These are phyloP conservation scores for Aspergillus carlsbadensis DNA, from an alignment of 495 filamentous ascomycete genomes.

Conservation along the genomic window DNA sequence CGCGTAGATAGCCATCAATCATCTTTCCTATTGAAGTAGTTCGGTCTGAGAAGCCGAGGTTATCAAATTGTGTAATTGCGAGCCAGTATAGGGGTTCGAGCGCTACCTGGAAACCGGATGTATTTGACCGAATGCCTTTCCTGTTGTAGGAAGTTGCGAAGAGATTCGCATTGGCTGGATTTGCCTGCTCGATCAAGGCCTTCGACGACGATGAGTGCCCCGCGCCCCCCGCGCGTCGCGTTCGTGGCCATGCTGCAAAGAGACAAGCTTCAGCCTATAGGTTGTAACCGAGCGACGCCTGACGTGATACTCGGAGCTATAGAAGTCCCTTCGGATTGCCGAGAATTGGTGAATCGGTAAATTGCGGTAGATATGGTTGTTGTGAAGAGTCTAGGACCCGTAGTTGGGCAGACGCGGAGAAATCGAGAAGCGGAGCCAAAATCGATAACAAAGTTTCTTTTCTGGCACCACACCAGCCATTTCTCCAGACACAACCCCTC, in stretches of 20 bases:
- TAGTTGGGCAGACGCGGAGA: too few species aligned
- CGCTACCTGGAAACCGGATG: slow-evolving; percentile 84
- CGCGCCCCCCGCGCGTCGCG: slow-evolving; percentile 42
- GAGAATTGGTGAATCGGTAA: background rate
- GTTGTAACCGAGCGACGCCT: too few species aligned
- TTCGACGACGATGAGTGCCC: slow-evolving; percentile 85
- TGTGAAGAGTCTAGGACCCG: too few species aligned
- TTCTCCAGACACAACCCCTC: slow-evolving; percentile 15
- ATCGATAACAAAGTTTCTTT: background rate
- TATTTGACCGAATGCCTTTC: slow-evolving; percentile 65
- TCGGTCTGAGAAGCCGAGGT: slow-evolving; percentile 58
- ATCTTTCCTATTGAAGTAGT: slow-evolving; percentile 85
- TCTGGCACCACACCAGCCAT: background rate
- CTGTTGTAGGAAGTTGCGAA: slow-evolving; percentile 62
- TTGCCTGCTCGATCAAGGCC: slow-evolving; percentile 94
- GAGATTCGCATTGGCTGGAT: slow-evolving; percentile 82
- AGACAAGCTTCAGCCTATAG: too few species aligned
- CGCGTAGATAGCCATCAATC: slow-evolving; percentile 84
- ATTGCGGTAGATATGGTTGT: too few species aligned
- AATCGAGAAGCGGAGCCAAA: background rate
- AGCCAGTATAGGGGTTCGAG: background rate
- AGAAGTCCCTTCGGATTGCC: background rate
- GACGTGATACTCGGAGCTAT: background rate
- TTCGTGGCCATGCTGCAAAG: slow-evolving; percentile 17
- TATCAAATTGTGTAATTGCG: background rate